Conservation (phyloP, 305 asterid genomes). For the Fraxinus baroniana region DNA sequence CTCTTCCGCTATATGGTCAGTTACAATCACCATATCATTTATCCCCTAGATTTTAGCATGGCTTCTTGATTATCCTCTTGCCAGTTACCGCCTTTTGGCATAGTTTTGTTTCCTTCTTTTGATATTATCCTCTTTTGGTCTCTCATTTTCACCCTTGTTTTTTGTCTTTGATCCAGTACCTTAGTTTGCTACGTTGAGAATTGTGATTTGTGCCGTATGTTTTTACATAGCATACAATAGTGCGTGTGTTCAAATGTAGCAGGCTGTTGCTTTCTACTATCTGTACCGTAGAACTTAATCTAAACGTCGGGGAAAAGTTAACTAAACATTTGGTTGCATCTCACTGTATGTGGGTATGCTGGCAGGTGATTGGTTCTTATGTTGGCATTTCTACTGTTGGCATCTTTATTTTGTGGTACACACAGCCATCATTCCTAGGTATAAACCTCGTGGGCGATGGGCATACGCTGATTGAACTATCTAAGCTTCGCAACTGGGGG, state of each 20-base stretch:
- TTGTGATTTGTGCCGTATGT: not conserved
- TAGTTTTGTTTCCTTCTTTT: not conserved
- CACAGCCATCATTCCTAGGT: slow-evolving; percentile 75
- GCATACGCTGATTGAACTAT: slow-evolving; percentile 64
- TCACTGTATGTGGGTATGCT: not conserved
- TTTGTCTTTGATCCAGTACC: not conserved
- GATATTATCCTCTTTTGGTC: not conserved
- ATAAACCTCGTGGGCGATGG: slow-evolving; percentile 65
- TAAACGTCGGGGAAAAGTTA: not conserved
- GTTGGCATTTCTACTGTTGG: slow-evolving; percentile 93
- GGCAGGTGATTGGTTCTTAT: slow-evolving; percentile 83
- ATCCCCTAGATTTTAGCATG: not conserved
- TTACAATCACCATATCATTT: slow-evolving; percentile 2
- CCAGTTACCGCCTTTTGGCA: not conserved
- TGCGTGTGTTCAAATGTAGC: not conserved
- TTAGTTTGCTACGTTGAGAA: not conserved
- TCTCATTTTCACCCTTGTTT: not conserved
- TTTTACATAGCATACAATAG: not conserved
- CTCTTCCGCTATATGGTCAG: slow-evolving; percentile 82
- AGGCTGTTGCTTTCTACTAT: not conserved
- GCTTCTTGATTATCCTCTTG: not conserved
- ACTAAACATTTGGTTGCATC: not conserved
- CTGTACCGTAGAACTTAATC: not conserved
- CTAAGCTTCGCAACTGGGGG: slow-evolving; percentile 92
- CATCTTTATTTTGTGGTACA: slow-evolving; percentile 79